Evolutionary conservation across 148 eudicot species (phyloP), one percentile per base, ranked within the genome.

Genomic region (Vaccinium vitisidaea): DNA sequence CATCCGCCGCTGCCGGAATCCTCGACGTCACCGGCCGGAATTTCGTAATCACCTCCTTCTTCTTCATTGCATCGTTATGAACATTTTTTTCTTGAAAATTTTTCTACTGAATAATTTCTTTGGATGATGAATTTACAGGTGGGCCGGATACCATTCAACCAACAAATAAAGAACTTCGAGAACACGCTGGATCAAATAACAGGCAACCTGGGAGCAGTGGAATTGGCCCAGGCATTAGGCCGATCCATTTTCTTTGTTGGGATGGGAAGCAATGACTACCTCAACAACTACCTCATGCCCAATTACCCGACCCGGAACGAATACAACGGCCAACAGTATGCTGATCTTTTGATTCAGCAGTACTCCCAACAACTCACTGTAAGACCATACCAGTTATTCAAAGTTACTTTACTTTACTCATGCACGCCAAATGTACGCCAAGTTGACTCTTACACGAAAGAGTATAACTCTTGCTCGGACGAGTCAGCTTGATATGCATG

Each of bases 181-280:
- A 87, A 80, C 88, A 91, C 98, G 2, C 84, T 94, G 5, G 91
- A 93, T 80, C 91, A 90, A 79, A 84, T 96, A 70, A 91, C 93
- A 0, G 86, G 77, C 67, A 90, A 56, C 10, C 81, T 90, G 1
- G 97, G 94, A 4, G 93, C 92, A 9, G 88, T 84, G 9, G 92
- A 86, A 48, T 85, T 92, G n/a, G 90, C 92, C 9, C 86, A 88
- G 59, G 83, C 92, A 2, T 69, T 96, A 4, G 81, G 92, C 9
- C 80, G 87, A 3, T 92, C 94, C 90, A 83, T 96, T 70, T 92
- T 91, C 84, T 96, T 96, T 67, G 92, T 96, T 0, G 99, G 99
- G 18, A 92, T 96, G 99, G 99, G 99, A 2, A 96, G 99, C 92
- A 96, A 96, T 67, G 99, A 96, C 90, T 96, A 96, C 88, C 91